phyloP scores from a whole-genome alignment of 768 basidiomycete species.

The Rhodosporidiobolus sp. region DNA sequence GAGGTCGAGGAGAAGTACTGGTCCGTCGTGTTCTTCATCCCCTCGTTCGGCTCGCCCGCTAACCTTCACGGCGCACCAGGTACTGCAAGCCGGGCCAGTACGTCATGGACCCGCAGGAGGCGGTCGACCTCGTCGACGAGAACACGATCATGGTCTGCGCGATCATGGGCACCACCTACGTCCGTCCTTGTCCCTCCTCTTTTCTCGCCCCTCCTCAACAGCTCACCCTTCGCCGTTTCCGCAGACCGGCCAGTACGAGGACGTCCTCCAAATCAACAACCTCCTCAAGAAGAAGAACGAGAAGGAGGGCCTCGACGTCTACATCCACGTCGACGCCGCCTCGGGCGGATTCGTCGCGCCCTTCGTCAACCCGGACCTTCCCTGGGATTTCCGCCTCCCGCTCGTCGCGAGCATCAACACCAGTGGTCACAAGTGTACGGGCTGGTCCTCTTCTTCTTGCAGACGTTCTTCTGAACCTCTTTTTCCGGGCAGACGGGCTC shows the following conservation, averaged over 20 bases:
- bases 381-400: slow-evolving; percentile 48
- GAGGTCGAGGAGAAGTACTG: slow-evolving; percentile 49
- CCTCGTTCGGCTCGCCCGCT: neutral
- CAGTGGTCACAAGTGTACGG: slow-evolving; percentile 43
- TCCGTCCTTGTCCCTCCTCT: neutral
- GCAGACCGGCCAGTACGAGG: slow-evolving; percentile 42
- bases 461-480: slow-evolving; percentile 45
- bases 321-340: slow-evolving; percentile 45
- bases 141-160: slow-evolving; percentile 47
- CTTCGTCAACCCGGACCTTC: slow-evolving; percentile 44
- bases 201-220: neutral
- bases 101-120: slow-evolving; percentile 47
- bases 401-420: slow-evolving; percentile 49
- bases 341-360: slow-evolving; percentile 43
- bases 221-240: neutral
- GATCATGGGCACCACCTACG: slow-evolving; percentile 44
- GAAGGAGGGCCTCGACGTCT: slow-evolving; percentile 43
- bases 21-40: neutral
- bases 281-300: slow-evolving; percentile 44
- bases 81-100: slow-evolving; percentile 44
- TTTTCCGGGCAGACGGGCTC: slow-evolving; percentile 40
- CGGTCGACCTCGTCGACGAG: slow-evolving; percentile 48
- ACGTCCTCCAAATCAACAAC: slow-evolving; percentile 38
- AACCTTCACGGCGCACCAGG: neutral
- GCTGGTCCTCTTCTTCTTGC: slow-evolving; percentile 23